Evolutionary conservation across 768 basidiomycete species (phyloP), one percentile per base, ranked within the genome.

Genomic region (Artomyces pyxidatus): DNA sequence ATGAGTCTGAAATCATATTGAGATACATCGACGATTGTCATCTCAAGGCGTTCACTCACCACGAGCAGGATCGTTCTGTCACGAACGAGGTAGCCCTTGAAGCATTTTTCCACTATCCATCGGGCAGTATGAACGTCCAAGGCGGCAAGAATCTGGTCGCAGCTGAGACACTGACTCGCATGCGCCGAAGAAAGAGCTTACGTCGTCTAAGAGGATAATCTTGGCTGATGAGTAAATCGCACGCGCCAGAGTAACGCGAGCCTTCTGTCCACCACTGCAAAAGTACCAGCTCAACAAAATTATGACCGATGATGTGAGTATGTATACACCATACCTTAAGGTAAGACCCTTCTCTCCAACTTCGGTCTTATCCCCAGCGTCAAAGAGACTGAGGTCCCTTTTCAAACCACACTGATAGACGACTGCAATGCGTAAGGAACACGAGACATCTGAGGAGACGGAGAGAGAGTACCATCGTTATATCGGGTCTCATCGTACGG

Each of bases 191-290:
- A n/a, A n/a, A n/a, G n/a, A n/a, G 26, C 60, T 38, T 17, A 87
- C 77, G 58, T 89, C 87, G 57, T 91, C 88, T 37, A 89, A 65
- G 9, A 91, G 63, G 6, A 91, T 58, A n/a, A 81, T 77, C 21
- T 77, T 61, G 0, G 86, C 80, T n/a, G 64, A 64, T 2, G 76
- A 77, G 59, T 83, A 83, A 1, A 81, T 65, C 0, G 80, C 78
- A 8, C 80, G 68, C 3, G 81, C 81, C 19, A 80, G 64, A 1
- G 76, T 76, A 35, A 83, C 64, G 25, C 80, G 60, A 59, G 69
- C 78, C 40, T 37, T 79, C 59, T 80, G 78, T 30, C 78, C 78
- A 28, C 78, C 78, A 56, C 69, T 71, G 16, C 21, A n/a, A n/a
- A n/a, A n/a, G n/a, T n/a, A n/a, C n/a, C n/a, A n/a, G n/a, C n/a